Evolutionary conservation across 768 basidiomycete species (phyloP).

Genomic region (Hygrocybe punicea): DNA sequence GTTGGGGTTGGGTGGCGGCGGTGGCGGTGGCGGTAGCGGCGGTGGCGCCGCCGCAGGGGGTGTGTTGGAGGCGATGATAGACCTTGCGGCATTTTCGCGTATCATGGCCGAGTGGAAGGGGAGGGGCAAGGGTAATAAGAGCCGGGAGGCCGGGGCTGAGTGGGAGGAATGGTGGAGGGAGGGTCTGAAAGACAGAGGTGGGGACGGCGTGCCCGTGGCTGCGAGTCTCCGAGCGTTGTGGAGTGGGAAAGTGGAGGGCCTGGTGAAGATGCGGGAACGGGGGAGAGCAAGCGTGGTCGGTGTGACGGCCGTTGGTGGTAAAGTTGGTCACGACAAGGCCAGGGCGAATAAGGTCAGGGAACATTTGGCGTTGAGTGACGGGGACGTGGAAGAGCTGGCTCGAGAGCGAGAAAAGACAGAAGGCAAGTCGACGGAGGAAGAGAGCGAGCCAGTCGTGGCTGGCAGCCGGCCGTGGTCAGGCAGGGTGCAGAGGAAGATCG

Average conservation of each 20-base stretch:
- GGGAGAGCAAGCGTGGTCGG: slow-evolving; percentile 5
- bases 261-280: slow-evolving; percentile 40
- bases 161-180: slow-evolving; percentile 28
- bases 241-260: slow-evolving; percentile 40
- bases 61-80: slow-evolving; percentile 47
- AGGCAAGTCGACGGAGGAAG: slow-evolving; percentile 42
- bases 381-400: slow-evolving; percentile 16
- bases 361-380: slow-evolving; percentile 2
- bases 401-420: slow-evolving; percentile 28
- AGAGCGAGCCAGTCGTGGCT: slow-evolving; percentile 36
- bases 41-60: slow-evolving; percentile 40
- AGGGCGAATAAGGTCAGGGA: slow-evolving; percentile 15
- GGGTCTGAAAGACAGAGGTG: slow-evolving; percentile 4
- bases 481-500: slow-evolving; percentile 43
- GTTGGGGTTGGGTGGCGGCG: slow-evolving; percentile 30
- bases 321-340: neutral
- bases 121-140: slow-evolving; percentile 16
- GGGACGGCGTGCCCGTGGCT: slow-evolving; percentile 21
- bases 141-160: slow-evolving; percentile 13
- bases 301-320: neutral
- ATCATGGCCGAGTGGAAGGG: slow-evolving; percentile 30
- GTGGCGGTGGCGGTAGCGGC: slow-evolving; percentile 31
- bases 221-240: slow-evolving; percentile 43
- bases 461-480: slow-evolving; percentile 43
- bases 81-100: slow-evolving; percentile 52